Base-by-base conservation (phyloP, 148 eudicot species). In the Cornus suecica region DNA sequence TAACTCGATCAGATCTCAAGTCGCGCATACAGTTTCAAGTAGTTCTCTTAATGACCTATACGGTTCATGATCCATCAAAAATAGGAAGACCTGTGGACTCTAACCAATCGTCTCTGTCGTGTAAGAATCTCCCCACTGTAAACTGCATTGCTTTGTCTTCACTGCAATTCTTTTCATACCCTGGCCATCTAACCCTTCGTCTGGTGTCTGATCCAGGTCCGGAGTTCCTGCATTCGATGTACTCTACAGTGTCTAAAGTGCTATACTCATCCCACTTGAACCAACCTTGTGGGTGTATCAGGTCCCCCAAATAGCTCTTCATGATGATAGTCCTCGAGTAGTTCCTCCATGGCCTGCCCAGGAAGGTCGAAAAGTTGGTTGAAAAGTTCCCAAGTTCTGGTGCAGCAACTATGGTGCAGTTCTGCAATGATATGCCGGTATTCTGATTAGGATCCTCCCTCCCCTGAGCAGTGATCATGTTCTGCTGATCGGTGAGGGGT, bases 311-410 rank as follows among this genome's bases (percentile, higher is more conserved):
- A 72, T 88, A 91, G 62, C 97, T 91, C 74, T 81, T 67, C 84
- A 82, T 82, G 18, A 89, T 71, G 14, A 86, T 66, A 9, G 91
- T 85, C 84, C 96, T 86, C 10, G 93, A 87, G 62, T 80, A 86
- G 60, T 90, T 88, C 84, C 91, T 79, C 92, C 97, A 91, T 2
- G 93, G 90, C 69, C 92, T 84, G 23, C 97, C 92, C 65, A 90
- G 70, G 54, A 79, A 90, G 5, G 91, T 89, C 27, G 75, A 54
- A 58, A 83, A 65, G 52, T 66, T 71, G n/a, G n/a, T n/a, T n/a
- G n/a, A n/a, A n/a, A n/a, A n/a, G n/a, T n/a, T 26, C 45, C 82
- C 66, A 61, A 91, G 84, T 3, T 84, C 88, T 1, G 78, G 66
- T 16, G 88, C 84, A 7, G 88, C 87, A 66, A 41, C 54, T 24